Evolutionary conservation across 441 rosid genomes (phyloP).

Genomic region (Erysimum pusillum): DNA sequence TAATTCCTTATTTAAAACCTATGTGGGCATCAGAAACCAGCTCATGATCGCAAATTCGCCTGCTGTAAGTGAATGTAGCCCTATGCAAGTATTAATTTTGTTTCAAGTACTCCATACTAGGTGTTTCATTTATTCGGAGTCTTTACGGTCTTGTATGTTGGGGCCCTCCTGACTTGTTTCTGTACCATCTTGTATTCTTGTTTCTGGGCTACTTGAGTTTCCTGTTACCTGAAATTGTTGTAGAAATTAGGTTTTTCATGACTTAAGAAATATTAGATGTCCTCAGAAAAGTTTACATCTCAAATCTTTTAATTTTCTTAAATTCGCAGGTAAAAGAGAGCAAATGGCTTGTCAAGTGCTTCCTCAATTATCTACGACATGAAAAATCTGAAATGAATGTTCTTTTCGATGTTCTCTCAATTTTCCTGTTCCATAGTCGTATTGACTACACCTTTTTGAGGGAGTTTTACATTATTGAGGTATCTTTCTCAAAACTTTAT

Average conservation of each 20-base stretch:
- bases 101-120: constrained; percentile 5
- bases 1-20: constrained; percentile 34
- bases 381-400: constrained; percentile 85
- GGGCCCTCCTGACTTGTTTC: constrained; percentile 27
- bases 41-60: neutral
- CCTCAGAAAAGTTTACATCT: constrained; percentile 30
- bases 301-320: constrained; percentile 32
- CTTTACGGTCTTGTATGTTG: constrained; percentile 26
- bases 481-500: constrained; percentile 41
- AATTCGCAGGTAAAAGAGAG: constrained; percentile 94
- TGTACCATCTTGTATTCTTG: constrained; percentile 27
- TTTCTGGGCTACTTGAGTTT: constrained; percentile 22
- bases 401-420: constrained; percentile 92
- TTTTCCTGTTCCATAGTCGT: constrained; percentile 91
- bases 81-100: constrained; percentile 3
- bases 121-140: neutral
- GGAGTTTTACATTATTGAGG: constrained; percentile 98
- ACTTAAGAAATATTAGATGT: constrained; percentile 17
- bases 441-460: constrained; percentile 95
- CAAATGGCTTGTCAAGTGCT: constrained; percentile 99
- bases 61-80: constrained; percentile 31
- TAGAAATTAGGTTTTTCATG: constrained; percentile 24
- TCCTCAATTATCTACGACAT: constrained; percentile 88
- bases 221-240: constrained; percentile 26
- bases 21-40: constrained; percentile 24